Base-by-base conservation (phyloP, 78 protist genomes). In the Guillardia theta region DNA sequence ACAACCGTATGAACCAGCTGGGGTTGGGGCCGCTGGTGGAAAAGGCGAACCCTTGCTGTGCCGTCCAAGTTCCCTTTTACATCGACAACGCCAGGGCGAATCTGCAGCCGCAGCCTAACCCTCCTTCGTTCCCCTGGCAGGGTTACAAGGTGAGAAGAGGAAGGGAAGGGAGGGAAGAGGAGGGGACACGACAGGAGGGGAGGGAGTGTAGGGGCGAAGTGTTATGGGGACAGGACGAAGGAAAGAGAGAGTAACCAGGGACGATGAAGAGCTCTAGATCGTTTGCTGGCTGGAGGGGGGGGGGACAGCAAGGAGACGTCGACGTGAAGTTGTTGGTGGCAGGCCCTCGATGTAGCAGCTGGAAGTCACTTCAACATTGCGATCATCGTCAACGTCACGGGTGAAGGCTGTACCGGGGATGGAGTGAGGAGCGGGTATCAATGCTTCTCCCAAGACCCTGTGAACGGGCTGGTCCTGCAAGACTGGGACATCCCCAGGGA, bases 1-100 rank as follows among this genome's bases (percentile, higher is more conserved):
- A 78, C 90, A 78, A 78, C 90, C 90, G 90, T 22, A 78, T 78
- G 90, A 78, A 78, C 48, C 90, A 78, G 50, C 90, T 78, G 24
- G 90, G 90, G 18, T 48, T 24, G 22, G 90, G 90, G 33, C 90
- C 90, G 53, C 48, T 78, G 45, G 90, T 43, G 18, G 18, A 18
- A 18, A 18, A 30, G 0, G 48, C 53, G 15, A 18, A 18, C 6
- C 50, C 24, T n/a, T 78, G 53, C 48, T 37, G 90, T 5, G 90
- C 90, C 33, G 39, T n/a, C 30, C 18, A 22, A 30, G 90, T 78
- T 0, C 90, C 90, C 44, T 1, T 78, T 48, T 78, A 12, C 12
- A 19, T 43, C 50, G 53, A 43, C 50, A 4, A 37, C 48, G 3
- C 50, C 24, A 0, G 3, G 18, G 90, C 90, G 0, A 50, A 78